Evolutionary conservation across 768 basidiomycete species (phyloP), one percentile per base, ranked within the genome.

Genomic region (Mycena belliarum): DNA sequence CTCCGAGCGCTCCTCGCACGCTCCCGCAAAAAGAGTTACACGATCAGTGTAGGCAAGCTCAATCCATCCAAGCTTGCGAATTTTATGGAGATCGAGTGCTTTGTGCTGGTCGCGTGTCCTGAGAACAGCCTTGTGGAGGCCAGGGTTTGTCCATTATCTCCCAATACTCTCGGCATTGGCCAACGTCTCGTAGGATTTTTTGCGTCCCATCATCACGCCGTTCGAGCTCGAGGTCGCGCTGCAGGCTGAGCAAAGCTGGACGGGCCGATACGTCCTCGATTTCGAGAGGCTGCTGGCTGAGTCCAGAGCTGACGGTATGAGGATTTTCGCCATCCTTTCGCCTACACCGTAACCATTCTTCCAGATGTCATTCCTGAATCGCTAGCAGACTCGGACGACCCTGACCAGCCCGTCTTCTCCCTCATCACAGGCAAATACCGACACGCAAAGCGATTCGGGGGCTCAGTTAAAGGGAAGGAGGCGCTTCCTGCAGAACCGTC

Each of bases 71-170:
- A 98, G 67, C 80, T 98, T 21, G 96, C 88, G 10, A 99, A 98
- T 72, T 98, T 98, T 70, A 82, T 91, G 66, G 95, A 98, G 70
- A 88, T 99, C 47, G 96, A 98, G 68, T 96, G 95, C 66, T 98
- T 94, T 66, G 88, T 98, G 18, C 79, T 97, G 56, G 91, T 97
- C 4, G 95, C 95, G 3, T 99, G 97, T 71, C 89, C 89, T 0
- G 95, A 99, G 70, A 96, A 96, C 64, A 91, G 89, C 50, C 68
- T 98, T 24, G 77, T 89, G 33, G 89, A 91, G 21, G 79, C 85
- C 5, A 89, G 89, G 75, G 88, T 82, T 40, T 7, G 71, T 65
- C 8, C 35, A 12, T 4, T 8, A 28, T 20, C 46, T 35, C 25
- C 18, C 49, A 15, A 20, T 33, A 16, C 16, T 38, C 15, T 26